These are phyloP conservation scores for Ophiosphaerella korrae DNA, from an alignment of 2,329 filamentous ascomycete species.

Conservation along the genomic window DNA sequence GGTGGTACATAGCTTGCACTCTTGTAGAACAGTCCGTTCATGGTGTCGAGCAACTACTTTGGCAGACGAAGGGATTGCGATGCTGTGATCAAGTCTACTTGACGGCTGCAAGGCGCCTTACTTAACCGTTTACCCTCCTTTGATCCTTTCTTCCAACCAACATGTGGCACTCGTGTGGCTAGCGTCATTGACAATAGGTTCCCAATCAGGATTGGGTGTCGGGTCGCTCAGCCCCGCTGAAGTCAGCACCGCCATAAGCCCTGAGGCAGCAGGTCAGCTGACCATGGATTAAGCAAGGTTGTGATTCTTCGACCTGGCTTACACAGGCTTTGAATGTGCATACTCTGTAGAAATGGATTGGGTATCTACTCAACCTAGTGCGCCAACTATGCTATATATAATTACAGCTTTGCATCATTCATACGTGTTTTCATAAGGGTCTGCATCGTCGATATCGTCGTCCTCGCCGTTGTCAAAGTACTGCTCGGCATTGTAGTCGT, in stretches of 20 bases:
- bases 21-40: slow-evolving; percentile 3
- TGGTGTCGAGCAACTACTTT: background rate
- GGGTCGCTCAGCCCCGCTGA: slow-evolving; percentile 4
- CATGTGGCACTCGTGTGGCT: background rate
- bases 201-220: slow-evolving; percentile 8
- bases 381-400: slow-evolving; percentile 11
- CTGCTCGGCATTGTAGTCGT: slow-evolving; percentile 67
- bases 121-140: slow-evolving; percentile 1
- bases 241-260: background rate
- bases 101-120: background rate
- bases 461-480: slow-evolving; percentile 59
- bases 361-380: slow-evolving; percentile 24
- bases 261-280: too few species aligned
- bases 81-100: background rate
- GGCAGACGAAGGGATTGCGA: background rate
- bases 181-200: slow-evolving; percentile 13
- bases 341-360: slow-evolving; percentile 1
- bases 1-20: background rate
- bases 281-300: too few species aligned
- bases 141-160: background rate
- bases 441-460: slow-evolving; percentile 50
- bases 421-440: slow-evolving; percentile 44
- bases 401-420: slow-evolving; percentile 20
- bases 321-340: background rate
- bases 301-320: background rate